Evolutionary conservation across 2,329 filamentous ascomycete genomes (phyloP), one percentile per base, ranked within the genome.

Genomic region (Aspergillus unguis): DNA sequence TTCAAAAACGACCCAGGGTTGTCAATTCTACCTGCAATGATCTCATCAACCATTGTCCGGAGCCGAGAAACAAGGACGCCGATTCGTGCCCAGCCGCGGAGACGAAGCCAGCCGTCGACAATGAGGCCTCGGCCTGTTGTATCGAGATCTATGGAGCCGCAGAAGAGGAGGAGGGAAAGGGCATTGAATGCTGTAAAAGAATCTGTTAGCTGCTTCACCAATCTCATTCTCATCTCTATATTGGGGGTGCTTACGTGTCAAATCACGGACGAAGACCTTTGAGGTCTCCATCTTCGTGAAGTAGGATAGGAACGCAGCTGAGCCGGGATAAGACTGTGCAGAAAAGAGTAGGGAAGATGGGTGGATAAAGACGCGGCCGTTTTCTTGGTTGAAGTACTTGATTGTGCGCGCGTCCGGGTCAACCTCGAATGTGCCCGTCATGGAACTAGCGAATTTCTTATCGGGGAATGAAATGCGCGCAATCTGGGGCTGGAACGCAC

Each of bases 61-160:
- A 99, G 72, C 57, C 92, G 80, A 42, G 87, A 88, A 2, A 96
- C 87, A 60, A 99, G 71, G 9, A 97, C 92, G 29, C 92, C 94
- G 58, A 99, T 94, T 43, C 94, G 83, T 1, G 94, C 92, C 94
- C 94, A 99, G 1, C 94, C 94, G 26, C 90, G 81, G 31, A 99
- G 75, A 33, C 82, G 71, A 32, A 97, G 77, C 94, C 92, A 97
- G 47, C 90, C 91, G 72, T 97, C 94, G 3, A 99, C 89, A 3
- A 96, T 77, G 17, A 99, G 75, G 0, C 94, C 94, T 25, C 92
- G 80, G 5, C 92, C 92, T 40, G 91, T 77, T 0, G 91, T 95
- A 72, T 97, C 94, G 3, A 97, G 83, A 54, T 85, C 83, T 46
- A 97, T 90, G 2, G 84, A 79, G 0, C 94, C 94, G 1, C 86